These are phyloP conservation scores for Trichoderma pleuroti DNA, from an alignment of 2,329 filamentous ascomycete species.

Conservation along the genomic window DNA sequence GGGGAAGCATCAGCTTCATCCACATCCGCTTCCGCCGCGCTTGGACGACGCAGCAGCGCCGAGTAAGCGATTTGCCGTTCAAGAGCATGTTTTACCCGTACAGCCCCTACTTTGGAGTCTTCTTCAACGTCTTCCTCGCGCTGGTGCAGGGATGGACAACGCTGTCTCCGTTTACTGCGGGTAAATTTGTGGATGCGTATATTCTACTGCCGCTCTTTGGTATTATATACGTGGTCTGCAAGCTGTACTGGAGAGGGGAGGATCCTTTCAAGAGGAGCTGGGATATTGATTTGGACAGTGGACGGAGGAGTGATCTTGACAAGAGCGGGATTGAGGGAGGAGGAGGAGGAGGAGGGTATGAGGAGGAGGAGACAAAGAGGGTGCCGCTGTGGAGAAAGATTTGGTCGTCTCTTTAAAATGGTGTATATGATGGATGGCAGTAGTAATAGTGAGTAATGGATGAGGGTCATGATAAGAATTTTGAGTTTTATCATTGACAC, in stretches of 20 bases:
- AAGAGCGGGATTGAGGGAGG: slow-evolving; percentile 30
- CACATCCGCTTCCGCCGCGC: slow-evolving; percentile 69
- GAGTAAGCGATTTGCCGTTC: slow-evolving; percentile 53
- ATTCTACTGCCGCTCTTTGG: slow-evolving; percentile 58
- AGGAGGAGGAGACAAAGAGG: slow-evolving; percentile 26
- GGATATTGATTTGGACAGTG: slow-evolving; percentile 56
- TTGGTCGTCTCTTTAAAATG: slow-evolving; percentile 39
- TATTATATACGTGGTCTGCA: slow-evolving; percentile 54
- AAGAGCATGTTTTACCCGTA: slow-evolving; percentile 53
- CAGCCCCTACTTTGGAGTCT: slow-evolving; percentile 57
- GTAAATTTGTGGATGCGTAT: slow-evolving; percentile 61
- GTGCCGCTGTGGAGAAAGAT: slow-evolving; percentile 42
- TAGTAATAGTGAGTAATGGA: neutral
- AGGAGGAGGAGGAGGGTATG: slow-evolving; percentile 33
- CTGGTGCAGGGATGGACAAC: slow-evolving; percentile 61
- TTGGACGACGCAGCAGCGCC: slow-evolving; percentile 57
- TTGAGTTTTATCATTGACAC: neutral
- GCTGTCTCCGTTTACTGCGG: slow-evolving; percentile 54
- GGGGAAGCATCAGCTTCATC: slow-evolving; percentile 66
- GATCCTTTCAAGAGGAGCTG: slow-evolving; percentile 48
- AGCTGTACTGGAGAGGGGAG: slow-evolving; percentile 47
- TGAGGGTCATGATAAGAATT: neutral
- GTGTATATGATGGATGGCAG: neutral
- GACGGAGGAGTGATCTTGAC: slow-evolving; percentile 54
- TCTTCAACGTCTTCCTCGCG: slow-evolving; percentile 56